Evolutionary conservation across 1,284 basidiomycete genomes (phyloP), one percentile per base, ranked within the genome.

Genomic region (Stereum hirsutum): DNA sequence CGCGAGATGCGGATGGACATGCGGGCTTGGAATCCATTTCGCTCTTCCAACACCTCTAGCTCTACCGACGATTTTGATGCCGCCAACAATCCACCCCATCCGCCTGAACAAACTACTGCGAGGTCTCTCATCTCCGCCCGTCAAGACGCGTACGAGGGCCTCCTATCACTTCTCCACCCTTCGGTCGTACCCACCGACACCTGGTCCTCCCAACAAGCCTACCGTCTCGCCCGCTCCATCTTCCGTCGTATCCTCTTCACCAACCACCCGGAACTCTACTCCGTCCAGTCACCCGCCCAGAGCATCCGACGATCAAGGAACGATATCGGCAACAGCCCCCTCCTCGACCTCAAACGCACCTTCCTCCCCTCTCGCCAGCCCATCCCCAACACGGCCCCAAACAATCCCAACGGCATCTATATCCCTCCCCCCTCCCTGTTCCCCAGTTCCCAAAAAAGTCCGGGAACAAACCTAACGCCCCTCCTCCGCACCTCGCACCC

Each of bases 181-280:
- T 26, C 47, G 21, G 45, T 62, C 39, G 51, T 66, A 24, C 21
- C 11, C 11, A 38, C 36, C 39, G 55, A 68, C 11, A 61, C 74
- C 23, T 81, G 79, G 78, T 59, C 64, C n/a, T 62, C 58, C 31
- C 57, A 62, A 17, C 58, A 64, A 2, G 69, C 77, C 5, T 64
- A 69, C 14, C 62, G 64, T 1, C 64, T 65, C 4, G 74, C 70
- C 0, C 55, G 75, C 14, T 58, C 62, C 12, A 57, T 76, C 4
- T 81, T 78, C 48, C 61, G 66, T 6, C 62, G 68, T 17, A 65
- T 74, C 26, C 55, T 82, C 4, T 63, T 78, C 26, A 69, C 70
- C 0, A 73, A 74, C 46, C 76, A 67, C 57, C 68, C 70, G 2
- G 45, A 58, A 14, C 49, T 64, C 36, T 46, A 36, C 43, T 4